Evolutionary conservation across 208 protist genomes (phyloP).

Genomic region (Crithidia fasciculata): DNA sequence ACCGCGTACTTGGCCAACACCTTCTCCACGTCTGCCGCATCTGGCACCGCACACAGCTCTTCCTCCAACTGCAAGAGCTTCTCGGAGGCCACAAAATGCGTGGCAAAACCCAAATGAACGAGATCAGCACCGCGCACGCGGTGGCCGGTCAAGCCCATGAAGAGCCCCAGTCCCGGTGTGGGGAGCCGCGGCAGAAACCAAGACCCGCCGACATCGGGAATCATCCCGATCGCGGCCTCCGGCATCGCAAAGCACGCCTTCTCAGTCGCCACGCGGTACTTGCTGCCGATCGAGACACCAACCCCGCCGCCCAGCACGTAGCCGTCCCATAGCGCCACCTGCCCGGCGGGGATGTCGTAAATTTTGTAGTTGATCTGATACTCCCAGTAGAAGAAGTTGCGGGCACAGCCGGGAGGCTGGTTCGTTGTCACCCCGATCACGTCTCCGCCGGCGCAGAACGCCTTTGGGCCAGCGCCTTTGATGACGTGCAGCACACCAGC

Average conservation of each 20-base stretch:
- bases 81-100: constrained; percentile 73
- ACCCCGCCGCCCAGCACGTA: constrained; percentile 86
- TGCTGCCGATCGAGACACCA: constrained; percentile 73
- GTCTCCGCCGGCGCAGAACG: constrained; percentile 90
- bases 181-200: constrained; percentile 73
- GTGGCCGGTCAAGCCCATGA: constrained; percentile 79
- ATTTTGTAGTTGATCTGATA: constrained; percentile 79
- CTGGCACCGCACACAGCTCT: constrained; percentile 45
- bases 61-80: constrained; percentile 59
- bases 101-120: constrained; percentile 75
- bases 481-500: constrained; percentile 53
- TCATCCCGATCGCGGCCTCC: constrained; percentile 82
- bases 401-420: constrained; percentile 27
- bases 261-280: constrained; percentile 82
- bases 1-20: constrained; percentile 50
- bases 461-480: constrained; percentile 68
- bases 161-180: constrained; percentile 60
- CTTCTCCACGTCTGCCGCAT: constrained; percentile 38
- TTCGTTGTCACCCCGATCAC: constrained; percentile 52
- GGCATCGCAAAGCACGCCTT: constrained; percentile 85
- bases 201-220: constrained; percentile 79
- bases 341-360: constrained; percentile 42
- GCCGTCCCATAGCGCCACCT: constrained; percentile 84
- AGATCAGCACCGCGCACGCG: constrained; percentile 76
- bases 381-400: constrained; percentile 68